Evolutionary conservation across 306 rosid species (phyloP).

Genomic region (Begonia fuchsioides): DNA sequence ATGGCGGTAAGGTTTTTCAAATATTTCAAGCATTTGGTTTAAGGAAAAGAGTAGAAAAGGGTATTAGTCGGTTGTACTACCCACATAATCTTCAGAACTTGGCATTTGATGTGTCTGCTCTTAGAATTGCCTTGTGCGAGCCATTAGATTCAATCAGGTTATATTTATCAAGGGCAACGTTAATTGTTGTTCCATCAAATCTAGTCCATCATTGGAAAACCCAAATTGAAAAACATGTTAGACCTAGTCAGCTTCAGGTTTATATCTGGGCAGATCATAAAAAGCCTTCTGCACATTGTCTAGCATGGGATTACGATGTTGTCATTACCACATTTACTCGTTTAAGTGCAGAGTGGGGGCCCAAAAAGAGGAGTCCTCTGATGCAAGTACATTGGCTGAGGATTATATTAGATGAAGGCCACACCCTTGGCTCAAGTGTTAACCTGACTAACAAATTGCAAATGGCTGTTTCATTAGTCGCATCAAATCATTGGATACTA

Average conservation of each 20-base stretch:
- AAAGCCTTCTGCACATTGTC: conserved; percentile 69
- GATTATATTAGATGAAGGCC: conserved; percentile 91
- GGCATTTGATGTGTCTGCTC: conserved; percentile 79
- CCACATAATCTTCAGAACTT: conserved; percentile 61
- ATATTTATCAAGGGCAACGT: conserved; percentile 85
- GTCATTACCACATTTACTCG: conserved; percentile 89
- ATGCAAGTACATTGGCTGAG: conserved; percentile 93
- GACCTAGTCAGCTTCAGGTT: conserved; percentile 54
- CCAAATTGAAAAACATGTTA: conserved; percentile 84
- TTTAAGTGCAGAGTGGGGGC: conserved; percentile 86
- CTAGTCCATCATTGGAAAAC: conserved; percentile 83
- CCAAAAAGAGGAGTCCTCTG: conserved; percentile 54
- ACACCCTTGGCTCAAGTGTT: conserved; percentile 93
- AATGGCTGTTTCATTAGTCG: conserved; percentile 84
- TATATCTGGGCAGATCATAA: conserved; percentile 59
- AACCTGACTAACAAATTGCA: conserved; percentile 87
- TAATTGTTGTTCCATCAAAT: conserved; percentile 87
- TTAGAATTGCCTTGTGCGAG: conserved; percentile 50
- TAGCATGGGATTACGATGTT: conserved; percentile 95
- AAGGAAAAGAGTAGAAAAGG: conserved; percentile 44
- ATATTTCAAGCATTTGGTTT: conserved; percentile 88
- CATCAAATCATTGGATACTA: conserved; percentile 92
- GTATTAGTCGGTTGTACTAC: conserved; percentile 57
- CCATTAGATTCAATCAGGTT: conserved; percentile 72
- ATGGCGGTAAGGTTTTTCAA: conserved; percentile 32